These are phyloP conservation scores for Quercus variabilis DNA, from an alignment of 306 rosid genomes.

Conservation along the genomic window DNA sequence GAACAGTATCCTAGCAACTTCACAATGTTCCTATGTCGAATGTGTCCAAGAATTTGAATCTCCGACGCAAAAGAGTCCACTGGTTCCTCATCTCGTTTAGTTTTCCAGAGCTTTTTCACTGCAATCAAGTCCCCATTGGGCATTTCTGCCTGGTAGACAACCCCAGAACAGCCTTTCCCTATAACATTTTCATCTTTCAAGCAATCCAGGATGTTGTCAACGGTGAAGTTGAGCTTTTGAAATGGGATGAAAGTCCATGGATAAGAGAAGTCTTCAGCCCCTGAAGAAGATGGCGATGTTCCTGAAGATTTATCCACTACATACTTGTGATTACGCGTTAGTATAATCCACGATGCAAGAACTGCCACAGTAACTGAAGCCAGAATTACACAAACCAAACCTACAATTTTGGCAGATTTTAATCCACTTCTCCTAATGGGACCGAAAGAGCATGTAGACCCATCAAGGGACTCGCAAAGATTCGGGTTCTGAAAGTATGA, in stretches of 20 bases:
- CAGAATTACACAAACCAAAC: constrained; percentile 48
- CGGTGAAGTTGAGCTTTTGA: constrained; percentile 77
- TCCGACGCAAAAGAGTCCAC: constrained; percentile 91
- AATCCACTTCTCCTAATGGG: constrained; percentile 44
- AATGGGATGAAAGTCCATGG: constrained; percentile 99
- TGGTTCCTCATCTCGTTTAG: constrained; percentile 75
- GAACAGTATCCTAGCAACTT: constrained; percentile 89
- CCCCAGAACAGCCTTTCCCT: constrained; percentile 91
- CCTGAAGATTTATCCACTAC: constrained; percentile 50
- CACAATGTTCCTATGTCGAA: constrained; percentile 92
- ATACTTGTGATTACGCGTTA: constrained; percentile 51
- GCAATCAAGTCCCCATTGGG: constrained; percentile 81
- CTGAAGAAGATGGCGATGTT: constrained; percentile 35
- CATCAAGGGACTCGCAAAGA: constrained; percentile 81
- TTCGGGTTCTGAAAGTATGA: constrained; percentile 57
- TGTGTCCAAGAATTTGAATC: constrained; percentile 95
- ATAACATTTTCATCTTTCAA: constrained; percentile 87
- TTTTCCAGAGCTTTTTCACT: constrained; percentile 94
- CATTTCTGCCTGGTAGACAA: constrained; percentile 80
- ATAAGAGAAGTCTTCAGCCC: constrained; percentile 94
- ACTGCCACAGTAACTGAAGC: constrained; percentile 57
- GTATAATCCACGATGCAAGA: constrained; percentile 74
- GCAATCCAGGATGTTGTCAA: constrained; percentile 81
- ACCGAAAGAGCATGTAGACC: constrained; percentile 74
- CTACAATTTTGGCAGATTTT: constrained; percentile 64